Evolutionary conservation across 1,139 yeast genomes (phyloP).

Genomic region (Taiozyma sp.): DNA sequence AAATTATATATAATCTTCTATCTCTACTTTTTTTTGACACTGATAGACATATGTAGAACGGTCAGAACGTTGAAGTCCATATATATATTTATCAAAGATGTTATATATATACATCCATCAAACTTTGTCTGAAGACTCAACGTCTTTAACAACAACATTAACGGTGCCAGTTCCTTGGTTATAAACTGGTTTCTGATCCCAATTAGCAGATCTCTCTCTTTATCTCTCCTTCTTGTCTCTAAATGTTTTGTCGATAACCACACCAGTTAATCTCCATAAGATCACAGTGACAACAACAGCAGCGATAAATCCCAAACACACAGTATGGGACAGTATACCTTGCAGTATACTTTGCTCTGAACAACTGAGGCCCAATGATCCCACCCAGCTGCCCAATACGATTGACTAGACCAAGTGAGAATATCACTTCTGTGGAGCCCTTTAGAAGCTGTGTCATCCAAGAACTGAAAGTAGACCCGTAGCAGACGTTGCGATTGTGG

Average conservation of each 20-base stretch:
- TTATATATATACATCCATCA: no score
- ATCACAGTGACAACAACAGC: neutral
- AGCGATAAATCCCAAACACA: conserved; percentile 9
- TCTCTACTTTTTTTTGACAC: no score
- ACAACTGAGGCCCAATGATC: conserved; percentile 25
- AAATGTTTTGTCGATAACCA: neutral
- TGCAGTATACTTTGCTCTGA: conserved; percentile 19
- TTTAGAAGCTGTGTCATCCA: conserved; percentile 8
- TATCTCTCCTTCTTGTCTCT: conserved; percentile 5
- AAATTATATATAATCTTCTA: no score
- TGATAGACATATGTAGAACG: no score
- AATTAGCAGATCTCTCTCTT: conserved; percentile 1
- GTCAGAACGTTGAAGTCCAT: no score
- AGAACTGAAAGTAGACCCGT: conserved; percentile 9
- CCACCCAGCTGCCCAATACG: conserved; percentile 15
- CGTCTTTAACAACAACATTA: neutral
- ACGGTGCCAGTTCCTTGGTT: neutral
- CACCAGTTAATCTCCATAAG: conserved; percentile 1
- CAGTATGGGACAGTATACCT: conserved; percentile 15
- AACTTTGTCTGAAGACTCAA: neutral
- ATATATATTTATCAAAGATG: no score
- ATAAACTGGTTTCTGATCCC: conserved; percentile 7
- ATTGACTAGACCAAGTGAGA: conserved; percentile 9
- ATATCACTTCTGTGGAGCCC: conserved; percentile 10
- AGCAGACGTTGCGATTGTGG: conserved; percentile 9